Evolutionary conservation across 2,329 filamentous ascomycete species (phyloP), one percentile per base, ranked within the genome.

Genomic region (Ophiostoma sp.): DNA sequence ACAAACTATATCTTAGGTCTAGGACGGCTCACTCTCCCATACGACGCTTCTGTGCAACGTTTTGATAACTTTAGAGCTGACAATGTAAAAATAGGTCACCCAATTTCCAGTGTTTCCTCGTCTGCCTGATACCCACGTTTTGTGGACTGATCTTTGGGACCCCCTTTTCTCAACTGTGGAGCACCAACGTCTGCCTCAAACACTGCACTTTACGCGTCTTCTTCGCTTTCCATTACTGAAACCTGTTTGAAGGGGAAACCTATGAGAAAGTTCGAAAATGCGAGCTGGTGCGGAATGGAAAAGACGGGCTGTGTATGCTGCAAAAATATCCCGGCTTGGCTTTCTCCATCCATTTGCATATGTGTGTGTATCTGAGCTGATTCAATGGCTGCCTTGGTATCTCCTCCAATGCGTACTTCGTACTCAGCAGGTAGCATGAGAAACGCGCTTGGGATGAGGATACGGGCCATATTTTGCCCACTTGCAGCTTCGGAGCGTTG

Each of bases 151-250:
- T 31, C 63, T 45, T n/a, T 66, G 39, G 6, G 15, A 3, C 6
- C 63, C 63, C 63, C 63, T n/a, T 66, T 66, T 66, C 42, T 12
- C 42, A 50, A 22, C 64, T 50, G 64, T 68, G 42, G 64, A 68
- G 42, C 42, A 68, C 25, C 64, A 68, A n/a, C 39, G 39, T 50
- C 64, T 68, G 64, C 42, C 42, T 68, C 64, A 68, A 50, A 68
- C 64, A 50, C 25, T 31, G 42, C 63, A 66, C 64, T 68, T 48
- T 68, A 28, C 64, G 42, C 64, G 42, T 68, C 64, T n/a, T 50
- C 25, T 48, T 68, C 25, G 9, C 1, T 66, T 28, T 45, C 12
- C n/a, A 45, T 22, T 12, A 50, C 25, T 68, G 64, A 68, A 68
- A 68, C 64, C 17, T 33, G 39, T 48, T 50, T 68, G 64, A 68